Evolutionary conservation across 2,329 filamentous ascomycete genomes (phyloP).

Genomic region (Didymella glomerata): DNA sequence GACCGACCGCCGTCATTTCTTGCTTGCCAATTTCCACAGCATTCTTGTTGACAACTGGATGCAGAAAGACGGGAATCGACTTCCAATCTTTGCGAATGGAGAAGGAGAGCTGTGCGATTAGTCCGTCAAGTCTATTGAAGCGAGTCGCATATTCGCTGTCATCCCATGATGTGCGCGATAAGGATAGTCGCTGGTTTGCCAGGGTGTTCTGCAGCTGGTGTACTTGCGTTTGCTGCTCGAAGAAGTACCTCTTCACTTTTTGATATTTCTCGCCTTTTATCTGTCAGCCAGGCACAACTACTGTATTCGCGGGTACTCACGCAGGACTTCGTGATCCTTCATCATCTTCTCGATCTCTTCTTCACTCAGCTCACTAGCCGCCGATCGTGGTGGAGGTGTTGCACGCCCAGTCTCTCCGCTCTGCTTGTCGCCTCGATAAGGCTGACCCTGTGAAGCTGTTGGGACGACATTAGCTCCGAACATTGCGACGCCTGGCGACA

Average conservation of each 20-base stretch:
- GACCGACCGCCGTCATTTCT: conserved; percentile 96
- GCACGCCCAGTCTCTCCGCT: conserved; percentile 50
- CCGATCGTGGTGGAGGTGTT: conserved; percentile 57
- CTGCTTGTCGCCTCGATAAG: conserved; percentile 52
- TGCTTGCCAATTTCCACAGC: conserved; percentile 88
- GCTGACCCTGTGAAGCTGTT: conserved; percentile 55
- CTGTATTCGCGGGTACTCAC: conserved; percentile 44
- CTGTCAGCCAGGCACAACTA: not conserved
- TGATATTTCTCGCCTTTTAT: conserved; percentile 88
- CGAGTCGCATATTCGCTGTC: conserved; percentile 92
- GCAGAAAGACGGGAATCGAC: conserved; percentile 80
- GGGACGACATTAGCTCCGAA: conserved; percentile 58
- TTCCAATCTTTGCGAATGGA: conserved; percentile 96
- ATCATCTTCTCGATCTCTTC: conserved; percentile 58
- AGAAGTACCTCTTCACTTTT: conserved; percentile 97
- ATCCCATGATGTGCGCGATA: conserved; percentile 92
- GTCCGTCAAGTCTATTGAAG: conserved; percentile 89
- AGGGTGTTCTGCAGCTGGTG: conserved; percentile 97
- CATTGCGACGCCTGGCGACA: conserved; percentile 51
- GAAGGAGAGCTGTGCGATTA: conserved; percentile 93
- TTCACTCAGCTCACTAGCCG: conserved; percentile 55
- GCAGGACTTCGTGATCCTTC: conserved; percentile 61
- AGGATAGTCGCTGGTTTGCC: conserved; percentile 92
- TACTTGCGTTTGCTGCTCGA: conserved; percentile 88
- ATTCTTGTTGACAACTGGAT: conserved; percentile 81